Base-by-base conservation (phyloP, 164 flowering plant species). In the Saururus chinensis region DNA sequence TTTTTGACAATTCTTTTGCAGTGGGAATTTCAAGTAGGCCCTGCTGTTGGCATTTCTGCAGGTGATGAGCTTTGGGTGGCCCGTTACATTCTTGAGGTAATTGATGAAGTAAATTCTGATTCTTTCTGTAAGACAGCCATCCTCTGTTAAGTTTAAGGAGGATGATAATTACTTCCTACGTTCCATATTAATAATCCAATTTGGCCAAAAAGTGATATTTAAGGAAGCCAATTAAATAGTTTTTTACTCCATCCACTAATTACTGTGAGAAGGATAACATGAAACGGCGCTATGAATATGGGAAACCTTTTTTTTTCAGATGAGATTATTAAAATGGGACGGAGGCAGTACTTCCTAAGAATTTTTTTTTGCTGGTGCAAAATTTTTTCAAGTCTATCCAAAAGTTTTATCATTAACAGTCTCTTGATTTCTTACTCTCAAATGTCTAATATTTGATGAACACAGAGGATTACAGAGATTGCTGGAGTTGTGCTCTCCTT, bases 21-120 rank as follows among this genome's bases (percentile, higher is more conserved):
- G 65, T 75, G 79, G 79, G 79, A 75, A 52, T 75, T 69, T 40
- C 75, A 75, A 64, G 71, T 75, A 21, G 79, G 76, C 7, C 79
- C 79, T 26, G 21, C 71, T 7, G 61, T 67, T 16, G 79, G 79
- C 23, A 72, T 75, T 53, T 69, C 75, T 53, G 75, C 73, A 10
- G 73, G 69, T 22, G 78, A 75, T 69, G 78, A 75, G 61, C 13
- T 75, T 14, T 75, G 78, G 78, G 71, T 69, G 23, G 71, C 78
- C 23, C 68, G 78, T 16, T 75, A 75, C 53, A 72, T 75, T 40
- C 54, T 75, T 26, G 73, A 77, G 70, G 70, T 67, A 40, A 57
- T 57, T 45, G 26, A 40, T 25, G 41, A 25, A 26, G 23, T 24
- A 14, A 19, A 24, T 26, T 54, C 37, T 22, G 25, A 35, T 41